Conservation (phyloP, 495 filamentous ascomycete genomes). For the Trichoderma gamsii region DNA sequence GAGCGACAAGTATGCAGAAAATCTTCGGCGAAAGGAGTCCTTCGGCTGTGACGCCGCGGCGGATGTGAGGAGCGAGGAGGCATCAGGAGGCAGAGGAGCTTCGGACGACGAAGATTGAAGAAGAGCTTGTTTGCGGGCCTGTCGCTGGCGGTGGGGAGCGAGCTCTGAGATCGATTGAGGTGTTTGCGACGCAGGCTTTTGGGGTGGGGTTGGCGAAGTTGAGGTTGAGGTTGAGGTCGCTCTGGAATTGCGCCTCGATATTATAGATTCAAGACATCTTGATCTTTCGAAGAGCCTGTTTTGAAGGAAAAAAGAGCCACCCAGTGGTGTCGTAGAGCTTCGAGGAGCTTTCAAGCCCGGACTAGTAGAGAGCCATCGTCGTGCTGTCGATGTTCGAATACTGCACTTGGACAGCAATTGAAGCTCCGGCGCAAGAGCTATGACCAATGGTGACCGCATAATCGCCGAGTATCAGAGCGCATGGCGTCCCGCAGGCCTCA, state of each 20-base stretch:
- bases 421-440: slow-evolving; percentile 15
- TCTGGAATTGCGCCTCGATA: slow-evolving; percentile 2
- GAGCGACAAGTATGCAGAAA: slow-evolving; percentile 85
- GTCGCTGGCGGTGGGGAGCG: slow-evolving; percentile 14
- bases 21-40: slow-evolving; percentile 62
- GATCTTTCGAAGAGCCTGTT: slow-evolving; percentile 10
- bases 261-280: slow-evolving; percentile 9
- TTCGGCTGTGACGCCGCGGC: slow-evolving; percentile 61
- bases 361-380: slow-evolving; percentile 7
- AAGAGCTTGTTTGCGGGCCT: slow-evolving; percentile 6
- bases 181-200: slow-evolving; percentile 1
- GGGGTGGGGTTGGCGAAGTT: slow-evolving; percentile 7
- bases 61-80: slow-evolving; percentile 71
- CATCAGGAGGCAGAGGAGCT: slow-evolving; percentile 62
- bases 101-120: not conserved
- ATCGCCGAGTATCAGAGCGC: slow-evolving; percentile 13
- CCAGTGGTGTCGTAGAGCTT: not conserved
- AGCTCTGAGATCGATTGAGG: slow-evolving; percentile 7
- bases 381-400: not conserved
- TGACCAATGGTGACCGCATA: slow-evolving; percentile 11
- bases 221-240: slow-evolving; percentile 12
- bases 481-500: slow-evolving; percentile 9
- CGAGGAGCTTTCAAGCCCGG: not conserved
- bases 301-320: slow-evolving; percentile 1
- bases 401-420: slow-evolving; percentile 4